Evolutionary conservation across 2,329 filamentous ascomycete species (phyloP).

Genomic region (Capronia americana): DNA sequence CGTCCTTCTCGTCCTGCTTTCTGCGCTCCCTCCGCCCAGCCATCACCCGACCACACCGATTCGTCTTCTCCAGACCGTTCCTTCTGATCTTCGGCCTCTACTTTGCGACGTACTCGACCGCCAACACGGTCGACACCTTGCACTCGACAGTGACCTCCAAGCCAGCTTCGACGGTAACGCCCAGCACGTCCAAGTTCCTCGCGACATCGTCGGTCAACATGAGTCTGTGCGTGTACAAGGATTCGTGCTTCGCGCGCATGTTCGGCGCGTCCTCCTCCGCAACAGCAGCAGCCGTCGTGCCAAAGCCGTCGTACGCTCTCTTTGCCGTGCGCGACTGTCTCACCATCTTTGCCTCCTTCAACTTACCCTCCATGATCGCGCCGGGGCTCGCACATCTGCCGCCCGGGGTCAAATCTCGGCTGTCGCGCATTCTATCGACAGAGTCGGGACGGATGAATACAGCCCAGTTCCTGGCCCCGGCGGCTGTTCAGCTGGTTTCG

Average conservation of each 20-base stretch:
- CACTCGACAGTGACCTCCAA: conserved; percentile 67
- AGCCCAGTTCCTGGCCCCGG: conserved; percentile 80
- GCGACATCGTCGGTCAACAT: conserved; percentile 84
- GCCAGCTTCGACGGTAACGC: conserved; percentile 68
- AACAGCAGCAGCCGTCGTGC: conserved; percentile 55
- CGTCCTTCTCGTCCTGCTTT: conserved; percentile 51
- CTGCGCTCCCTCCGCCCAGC: conserved; percentile 49
- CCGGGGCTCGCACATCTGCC: conserved; percentile 69
- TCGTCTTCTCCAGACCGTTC: conserved; percentile 56
- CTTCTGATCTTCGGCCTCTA: conserved; percentile 68
- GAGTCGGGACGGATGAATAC: conserved; percentile 45
- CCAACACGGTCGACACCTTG: conserved; percentile 83
- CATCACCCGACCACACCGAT: conserved; percentile 49
- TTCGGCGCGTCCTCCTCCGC: conserved; percentile 57
- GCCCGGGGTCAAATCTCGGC: conserved; percentile 56
- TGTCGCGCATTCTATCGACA: conserved; percentile 48
- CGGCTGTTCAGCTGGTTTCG: conserved; percentile 75
- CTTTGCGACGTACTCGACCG: conserved; percentile 85
- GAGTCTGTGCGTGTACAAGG: conserved; percentile 80
- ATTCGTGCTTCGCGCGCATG: conserved; percentile 79
- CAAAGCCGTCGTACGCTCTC: conserved; percentile 72
- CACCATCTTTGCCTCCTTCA: conserved; percentile 91
- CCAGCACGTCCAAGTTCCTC: conserved; percentile 79
- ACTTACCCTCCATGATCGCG: conserved; percentile 79
- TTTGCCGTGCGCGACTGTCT: conserved; percentile 81